Evolutionary conservation across 2,329 filamentous ascomycete genomes (phyloP).

Genomic region (Dactylellina sp.): DNA sequence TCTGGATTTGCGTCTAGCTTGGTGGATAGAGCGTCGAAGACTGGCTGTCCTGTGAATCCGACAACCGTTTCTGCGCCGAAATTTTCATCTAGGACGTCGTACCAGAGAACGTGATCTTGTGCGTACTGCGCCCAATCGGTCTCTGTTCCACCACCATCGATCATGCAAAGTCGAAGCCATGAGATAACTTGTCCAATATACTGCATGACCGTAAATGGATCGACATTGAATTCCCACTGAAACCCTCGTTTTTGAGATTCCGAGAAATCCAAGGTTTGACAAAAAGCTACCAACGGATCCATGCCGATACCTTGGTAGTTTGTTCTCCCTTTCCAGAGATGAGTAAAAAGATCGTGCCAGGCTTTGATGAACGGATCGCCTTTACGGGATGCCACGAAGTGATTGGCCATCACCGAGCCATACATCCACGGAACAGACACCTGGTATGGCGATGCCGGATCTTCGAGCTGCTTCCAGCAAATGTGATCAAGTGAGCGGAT

Average conservation of each 20-base stretch:
- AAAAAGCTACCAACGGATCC: constrained; percentile 61
- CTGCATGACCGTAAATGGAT: constrained; percentile 62
- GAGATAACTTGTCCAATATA: constrained; percentile 64
- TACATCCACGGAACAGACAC: constrained; percentile 61
- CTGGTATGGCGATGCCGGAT: constrained; percentile 63
- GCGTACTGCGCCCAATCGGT: constrained; percentile 63
- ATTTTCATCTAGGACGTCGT: constrained; percentile 61
- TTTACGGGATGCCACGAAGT: constrained; percentile 65
- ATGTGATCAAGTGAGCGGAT: constrained; percentile 65
- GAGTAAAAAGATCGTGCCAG: constrained; percentile 64
- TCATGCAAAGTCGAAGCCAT: constrained; percentile 63
- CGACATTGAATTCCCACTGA: constrained; percentile 62
- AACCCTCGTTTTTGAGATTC: constrained; percentile 59
- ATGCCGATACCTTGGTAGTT: constrained; percentile 62
- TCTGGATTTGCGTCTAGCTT: constrained; percentile 58
- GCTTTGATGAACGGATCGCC: constrained; percentile 65
- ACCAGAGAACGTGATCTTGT: constrained; percentile 62
- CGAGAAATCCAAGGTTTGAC: constrained; percentile 60
- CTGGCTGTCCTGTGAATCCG: constrained; percentile 44
- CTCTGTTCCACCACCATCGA: constrained; percentile 61
- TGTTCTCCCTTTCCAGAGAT: constrained; percentile 63
- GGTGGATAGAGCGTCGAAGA: constrained; percentile 59
- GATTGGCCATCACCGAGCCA: constrained; percentile 63
- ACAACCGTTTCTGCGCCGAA: constrained; percentile 58
- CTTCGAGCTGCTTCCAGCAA: constrained; percentile 65